Evolutionary conservation across 2,329 filamentous ascomycete species (phyloP).

Genomic region (Diplocarpon mali): DNA sequence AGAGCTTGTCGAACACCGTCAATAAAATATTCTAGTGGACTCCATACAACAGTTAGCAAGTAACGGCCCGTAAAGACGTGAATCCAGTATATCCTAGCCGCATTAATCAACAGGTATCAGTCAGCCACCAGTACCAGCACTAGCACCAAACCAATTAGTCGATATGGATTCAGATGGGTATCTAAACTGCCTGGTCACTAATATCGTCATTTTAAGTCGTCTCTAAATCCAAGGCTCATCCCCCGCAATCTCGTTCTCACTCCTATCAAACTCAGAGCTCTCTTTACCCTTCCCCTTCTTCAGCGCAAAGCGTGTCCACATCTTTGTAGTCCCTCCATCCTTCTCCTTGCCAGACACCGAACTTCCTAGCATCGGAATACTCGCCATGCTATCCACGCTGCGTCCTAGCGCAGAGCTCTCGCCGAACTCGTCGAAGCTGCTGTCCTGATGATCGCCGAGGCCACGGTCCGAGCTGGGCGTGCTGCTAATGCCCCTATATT

Average conservation of each 20-base stretch:
- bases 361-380: conserved; percentile 44
- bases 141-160: too few relatives aligned
- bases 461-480: conserved; percentile 44
- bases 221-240: conserved; percentile 16
- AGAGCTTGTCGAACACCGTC: too few relatives aligned
- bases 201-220: too few relatives aligned
- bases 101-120: too few relatives aligned
- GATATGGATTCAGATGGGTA: too few relatives aligned
- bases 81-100: too few relatives aligned
- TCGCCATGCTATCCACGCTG: conserved; percentile 45
- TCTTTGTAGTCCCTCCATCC: conserved; percentile 19
- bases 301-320: conserved; percentile 23
- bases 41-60: too few relatives aligned
- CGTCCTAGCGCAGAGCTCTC: conserved; percentile 39
- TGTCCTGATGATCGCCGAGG: conserved; percentile 42
- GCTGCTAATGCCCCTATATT: conserved; percentile 45
- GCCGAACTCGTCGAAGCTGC: conserved; percentile 42
- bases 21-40: too few relatives aligned
- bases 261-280: conserved; percentile 24
- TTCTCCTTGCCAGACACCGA: conserved; percentile 33
- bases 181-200: too few relatives aligned
- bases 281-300: conserved; percentile 25
- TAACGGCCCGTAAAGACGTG: too few relatives aligned
- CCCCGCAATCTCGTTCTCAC: conserved; percentile 23
- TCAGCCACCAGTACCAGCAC: too few relatives aligned